phyloP scores from a whole-genome alignment of 768 basidiomycete species.

The Podaxis carcinomalis region DNA sequence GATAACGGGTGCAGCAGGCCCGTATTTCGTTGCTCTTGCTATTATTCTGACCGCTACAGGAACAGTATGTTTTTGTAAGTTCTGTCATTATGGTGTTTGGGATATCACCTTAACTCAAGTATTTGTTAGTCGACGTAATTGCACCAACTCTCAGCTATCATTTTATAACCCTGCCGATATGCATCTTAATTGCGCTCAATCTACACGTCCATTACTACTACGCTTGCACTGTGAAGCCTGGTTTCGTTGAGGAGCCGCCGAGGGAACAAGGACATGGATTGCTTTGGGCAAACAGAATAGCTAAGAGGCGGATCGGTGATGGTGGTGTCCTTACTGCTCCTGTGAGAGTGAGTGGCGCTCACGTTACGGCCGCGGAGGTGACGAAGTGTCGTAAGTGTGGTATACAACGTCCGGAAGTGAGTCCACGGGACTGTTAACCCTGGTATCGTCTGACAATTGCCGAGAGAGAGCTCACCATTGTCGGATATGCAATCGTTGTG shows the following conservation, averaged over 20 bases:
- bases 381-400: conserved; percentile 70
- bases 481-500: conserved; percentile 84
- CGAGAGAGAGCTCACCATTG: conserved; percentile 90
- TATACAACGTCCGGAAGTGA: conserved; percentile 72
- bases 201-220: conserved; percentile 82
- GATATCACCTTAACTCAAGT: neutral
- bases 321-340: conserved; percentile 13
- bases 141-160: conserved; percentile 59
- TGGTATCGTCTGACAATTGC: conserved; percentile 9
- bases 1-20: conserved; percentile 88
- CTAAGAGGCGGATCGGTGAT: conserved; percentile 27
- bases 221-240: conserved; percentile 75
- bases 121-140: conserved; percentile 70
- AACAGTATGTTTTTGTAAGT: conserved; percentile 78
- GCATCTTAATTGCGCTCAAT: conserved; percentile 74
- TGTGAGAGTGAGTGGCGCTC: conserved; percentile 36
- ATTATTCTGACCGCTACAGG: conserved; percentile 66
- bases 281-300: conserved; percentile 52
- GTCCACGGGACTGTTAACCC: conserved; percentile 17
- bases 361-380: conserved; percentile 47
- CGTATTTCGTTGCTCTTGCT: conserved; percentile 84
- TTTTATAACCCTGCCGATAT: conserved; percentile 59
- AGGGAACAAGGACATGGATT: conserved; percentile 31
- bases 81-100: neutral
- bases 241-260: conserved; percentile 65